Evolutionary conservation across 768 basidiomycete genomes (phyloP), one percentile per base, ranked within the genome.

Genomic region (Collybia sordida): DNA sequence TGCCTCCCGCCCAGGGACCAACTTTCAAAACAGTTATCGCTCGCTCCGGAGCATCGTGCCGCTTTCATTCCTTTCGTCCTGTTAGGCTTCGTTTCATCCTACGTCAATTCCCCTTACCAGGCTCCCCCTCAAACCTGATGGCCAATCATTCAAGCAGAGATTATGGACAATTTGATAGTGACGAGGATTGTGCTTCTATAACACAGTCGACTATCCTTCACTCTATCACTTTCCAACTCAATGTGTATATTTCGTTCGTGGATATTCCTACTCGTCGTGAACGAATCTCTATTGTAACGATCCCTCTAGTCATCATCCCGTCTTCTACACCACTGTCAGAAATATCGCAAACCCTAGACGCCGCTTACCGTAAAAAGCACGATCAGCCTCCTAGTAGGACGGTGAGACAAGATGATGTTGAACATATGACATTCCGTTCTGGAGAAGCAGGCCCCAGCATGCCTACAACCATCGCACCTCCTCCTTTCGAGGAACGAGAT

Each of bases 1-100:
- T 74, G n/a, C 68, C 72, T 19, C 54, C 67, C 17, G 71, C 71
- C 52, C 56, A 68, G 17, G 71, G 72, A 23, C 68, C 76, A 15
- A 67, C 73, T 36, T 78, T 79, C 56, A 70, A 74, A 34, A 73
- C 77, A 2, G 74, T 86, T 44, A 73, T 98, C 22, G 85, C 92
- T 11, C 81, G 88, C 6, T 93, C 94, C 12, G 96, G 96, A 40
- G 94, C 93, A 37, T 88, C 92, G 17, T 93, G 93, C 64, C 85
- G 93, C 40, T 93, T 97, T 63, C 93, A 97, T 57, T 81, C 85
- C 0, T 77, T 81, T 39, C 80, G 79, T 12, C 78, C 88, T 3
- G 80, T 94, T 52, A 88, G 79, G 55, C 75, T 92, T 34, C 83
- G 93, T 3, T 89, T 98, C 52, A 72, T 95, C 23, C 73, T 98